Base-by-base conservation (phyloP, 495 filamentous ascomycete genomes). In the Penicilliopsis zonata region DNA sequence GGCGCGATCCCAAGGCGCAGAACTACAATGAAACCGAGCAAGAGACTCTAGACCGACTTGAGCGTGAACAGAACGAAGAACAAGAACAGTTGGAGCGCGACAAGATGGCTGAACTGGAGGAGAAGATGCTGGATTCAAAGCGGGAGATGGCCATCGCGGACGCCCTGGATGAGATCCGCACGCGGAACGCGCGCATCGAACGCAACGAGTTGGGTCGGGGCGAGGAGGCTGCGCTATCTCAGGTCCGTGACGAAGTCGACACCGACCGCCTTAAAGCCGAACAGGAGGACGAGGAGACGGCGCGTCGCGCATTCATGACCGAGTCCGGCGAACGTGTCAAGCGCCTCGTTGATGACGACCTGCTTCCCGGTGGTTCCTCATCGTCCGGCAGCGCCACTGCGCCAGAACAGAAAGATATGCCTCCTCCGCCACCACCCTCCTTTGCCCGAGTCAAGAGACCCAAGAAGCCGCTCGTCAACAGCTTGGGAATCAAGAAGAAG, bases 121-220 rank as follows among this genome's bases (percentile, higher is more conserved):
- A 72, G 33, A 87, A 87, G 56, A 93, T 86, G 35, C 58, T 77
- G 17, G 92, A 99, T 53, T 84, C 86, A n/a, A 93, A 90, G 65
- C 65, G 80, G 34, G 92, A 96, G 62, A 96, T 99, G 92, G 81
- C 78, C 29, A 81, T 96, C 43, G 92, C 92, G 21, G 92, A 99
- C 63, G 85, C 85, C 18, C 58, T 99, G 41, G 92, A 99, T 57
- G 86, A 96, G 60, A 95, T 96, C 28, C 65, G 90, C 36, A 85
- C 76, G 23, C 57, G 88, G 42, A 99, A 96, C 63, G 92, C 90
- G 12, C 67, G 85, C 42, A 70, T 86, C 16, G 82, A 87, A 56
- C 66, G 79, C 43, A 78, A 74, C 33, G 75, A 80, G 33, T 65
- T 72, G 37, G 76, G 75, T 2, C 28, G 63, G 50, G 46, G 61